These are phyloP conservation scores for Phanerochaete sordida DNA, from an alignment of 768 basidiomycete genomes.

Conservation along the genomic window DNA sequence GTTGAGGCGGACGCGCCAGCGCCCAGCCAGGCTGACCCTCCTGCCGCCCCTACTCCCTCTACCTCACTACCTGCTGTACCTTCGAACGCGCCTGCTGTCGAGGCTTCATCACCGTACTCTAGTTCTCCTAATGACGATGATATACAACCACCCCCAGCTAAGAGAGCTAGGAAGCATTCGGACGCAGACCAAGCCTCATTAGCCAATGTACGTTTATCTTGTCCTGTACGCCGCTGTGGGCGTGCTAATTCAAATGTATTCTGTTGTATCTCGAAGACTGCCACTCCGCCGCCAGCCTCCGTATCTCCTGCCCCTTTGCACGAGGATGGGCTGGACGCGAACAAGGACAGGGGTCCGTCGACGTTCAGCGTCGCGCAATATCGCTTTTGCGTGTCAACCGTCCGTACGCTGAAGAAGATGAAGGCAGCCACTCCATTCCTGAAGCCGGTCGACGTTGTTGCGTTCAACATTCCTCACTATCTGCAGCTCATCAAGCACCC, in stretches of 20 bases:
- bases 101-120: constrained; percentile 26
- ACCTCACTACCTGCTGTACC: constrained; percentile 27
- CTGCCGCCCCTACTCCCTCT: constrained; percentile 19
- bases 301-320: constrained; percentile 21
- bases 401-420: constrained; percentile 81
- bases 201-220: constrained; percentile 63
- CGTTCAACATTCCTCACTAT: constrained; percentile 85
- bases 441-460: constrained; percentile 84
- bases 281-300: constrained; percentile 70
- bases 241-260: constrained; percentile 46
- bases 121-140: constrained; percentile 45
- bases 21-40: constrained; percentile 16
- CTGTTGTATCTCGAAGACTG: constrained; percentile 49
- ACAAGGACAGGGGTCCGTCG: constrained; percentile 26
- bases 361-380: constrained; percentile 68
- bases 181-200: constrained; percentile 74
- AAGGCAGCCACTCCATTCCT: constrained; percentile 83
- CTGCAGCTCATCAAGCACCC: constrained; percentile 81
- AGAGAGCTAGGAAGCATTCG: constrained; percentile 72
- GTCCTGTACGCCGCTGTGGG: constrained; percentile 45
- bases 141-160: constrained; percentile 73
- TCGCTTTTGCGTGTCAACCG: constrained; percentile 72
- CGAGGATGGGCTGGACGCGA: constrained; percentile 16
- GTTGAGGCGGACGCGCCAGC: constrained; percentile 14
- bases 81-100: constrained; percentile 26